phyloP scores from a whole-genome alignment of 2,329 filamentous ascomycete genomes.

The Fusarium neocosmosporiellum region DNA sequence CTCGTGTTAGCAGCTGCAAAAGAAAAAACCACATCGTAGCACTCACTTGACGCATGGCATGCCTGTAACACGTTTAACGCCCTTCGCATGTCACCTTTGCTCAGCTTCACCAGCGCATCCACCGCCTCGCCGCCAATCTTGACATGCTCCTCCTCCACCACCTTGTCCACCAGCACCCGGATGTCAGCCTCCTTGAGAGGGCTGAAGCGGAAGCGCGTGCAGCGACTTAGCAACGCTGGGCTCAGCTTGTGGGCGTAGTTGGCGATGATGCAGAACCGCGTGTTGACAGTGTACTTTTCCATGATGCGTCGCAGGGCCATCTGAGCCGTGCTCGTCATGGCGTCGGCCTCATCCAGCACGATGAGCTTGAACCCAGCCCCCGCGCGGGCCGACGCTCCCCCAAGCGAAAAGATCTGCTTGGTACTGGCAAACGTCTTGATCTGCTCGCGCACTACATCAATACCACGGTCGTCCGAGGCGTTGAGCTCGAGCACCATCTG shows the following conservation, averaged over 20 bases:
- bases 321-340: slow-evolving; percentile 98
- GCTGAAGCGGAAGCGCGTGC: slow-evolving; percentile 94
- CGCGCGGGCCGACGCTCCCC: slow-evolving; percentile 62
- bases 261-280: slow-evolving; percentile 96
- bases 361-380: slow-evolving; percentile 92
- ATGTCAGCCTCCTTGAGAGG: slow-evolving; percentile 93
- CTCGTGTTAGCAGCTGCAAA: slow-evolving; percentile 7
- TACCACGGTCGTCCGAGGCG: slow-evolving; percentile 95
- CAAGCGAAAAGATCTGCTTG: slow-evolving; percentile 89
- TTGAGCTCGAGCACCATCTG: slow-evolving; percentile 99
- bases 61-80: slow-evolving; percentile 96
- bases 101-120: slow-evolving; percentile 85
- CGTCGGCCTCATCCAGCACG: slow-evolving; percentile 97
- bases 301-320: slow-evolving; percentile 98
- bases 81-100: slow-evolving; percentile 95
- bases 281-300: slow-evolving; percentile 99
- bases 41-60: slow-evolving; percentile 89
- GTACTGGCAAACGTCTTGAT: slow-evolving; percentile 99
- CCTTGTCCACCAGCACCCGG: slow-evolving; percentile 84
- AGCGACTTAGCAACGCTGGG: slow-evolving; percentile 89
- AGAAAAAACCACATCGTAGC: slow-evolving; percentile 1
- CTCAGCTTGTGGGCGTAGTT: slow-evolving; percentile 99
- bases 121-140: slow-evolving; percentile 84
- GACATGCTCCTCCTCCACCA: slow-evolving; percentile 87
- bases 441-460: slow-evolving; percentile 97